A percentile compares a stretch with the other conserved stretches of the same genome.
Evolutionary conservation across 208 protist species (phyloP).

Genomic region (Acanthamoeba castellanii): DNA sequence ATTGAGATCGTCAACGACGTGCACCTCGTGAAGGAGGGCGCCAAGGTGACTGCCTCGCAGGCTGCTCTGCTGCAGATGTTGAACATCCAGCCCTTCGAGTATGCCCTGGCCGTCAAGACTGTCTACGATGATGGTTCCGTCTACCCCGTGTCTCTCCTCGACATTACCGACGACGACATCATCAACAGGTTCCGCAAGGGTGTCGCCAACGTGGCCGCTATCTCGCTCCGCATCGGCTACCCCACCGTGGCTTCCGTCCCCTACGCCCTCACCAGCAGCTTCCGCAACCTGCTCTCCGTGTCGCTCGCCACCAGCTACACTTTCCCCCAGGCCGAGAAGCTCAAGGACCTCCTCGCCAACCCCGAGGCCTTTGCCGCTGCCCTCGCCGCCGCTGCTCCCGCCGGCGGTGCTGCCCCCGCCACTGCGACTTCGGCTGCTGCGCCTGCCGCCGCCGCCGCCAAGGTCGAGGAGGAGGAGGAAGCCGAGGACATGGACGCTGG

Average conservation of each 20-base stretch:
- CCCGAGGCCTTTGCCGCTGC: slow-evolving; percentile 90
- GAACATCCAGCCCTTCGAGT: slow-evolving; percentile 99
- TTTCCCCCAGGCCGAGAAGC: slow-evolving; percentile 89
- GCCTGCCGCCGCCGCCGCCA: not conserved
- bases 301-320: slow-evolving; percentile 95
- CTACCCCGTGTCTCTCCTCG: slow-evolving; percentile 95
- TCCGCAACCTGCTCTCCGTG: slow-evolving; percentile 98
- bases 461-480: slow-evolving; percentile 42
- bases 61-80: slow-evolving; percentile 98
- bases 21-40: slow-evolving; percentile 95
- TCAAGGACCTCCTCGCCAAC: slow-evolving; percentile 94
- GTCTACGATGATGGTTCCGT: slow-evolving; percentile 97
- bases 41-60: slow-evolving; percentile 98
- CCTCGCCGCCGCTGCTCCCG: slow-evolving; percentile 26
- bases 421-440: not conserved
- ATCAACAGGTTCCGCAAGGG: slow-evolving; percentile 92
- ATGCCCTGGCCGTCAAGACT: slow-evolving; percentile 94
- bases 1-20: slow-evolving; percentile 99
- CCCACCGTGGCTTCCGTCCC: slow-evolving; percentile 96
- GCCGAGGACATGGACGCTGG: slow-evolving; percentile 54
- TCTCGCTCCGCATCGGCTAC: slow-evolving; percentile 97
- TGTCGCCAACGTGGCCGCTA: slow-evolving; percentile 94
- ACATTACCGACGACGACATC: slow-evolving; percentile 95
- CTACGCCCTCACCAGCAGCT: slow-evolving; percentile 96
- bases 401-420: slow-evolving; percentile 30